Conservation (phyloP, 306 rosid species). For the Dryas drummondii region DNA sequence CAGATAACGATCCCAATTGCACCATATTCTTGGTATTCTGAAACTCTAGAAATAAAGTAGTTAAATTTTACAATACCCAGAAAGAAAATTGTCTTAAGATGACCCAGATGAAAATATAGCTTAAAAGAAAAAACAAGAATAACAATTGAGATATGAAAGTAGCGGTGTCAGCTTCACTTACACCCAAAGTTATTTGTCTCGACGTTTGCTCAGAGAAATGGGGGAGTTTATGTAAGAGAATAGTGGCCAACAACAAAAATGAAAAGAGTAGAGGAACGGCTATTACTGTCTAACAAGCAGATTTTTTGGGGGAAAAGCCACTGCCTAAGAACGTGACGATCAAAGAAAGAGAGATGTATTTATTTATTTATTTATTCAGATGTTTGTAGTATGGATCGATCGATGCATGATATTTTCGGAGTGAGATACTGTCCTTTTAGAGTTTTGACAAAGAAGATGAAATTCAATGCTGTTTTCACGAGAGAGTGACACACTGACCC, state of each 20-base stretch:
- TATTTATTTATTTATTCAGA: too few relatives aligned
- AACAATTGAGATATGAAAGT: not conserved
- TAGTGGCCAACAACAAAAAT: conserved; percentile 12
- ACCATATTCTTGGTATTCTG: conserved; percentile 63
- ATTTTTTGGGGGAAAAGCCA: not conserved
- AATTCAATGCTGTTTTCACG: too few relatives aligned
- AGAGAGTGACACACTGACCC: too few relatives aligned
- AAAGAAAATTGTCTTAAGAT: conserved; percentile 11
- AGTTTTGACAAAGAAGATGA: too few relatives aligned
- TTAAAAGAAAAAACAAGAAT: not conserved
- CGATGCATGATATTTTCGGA: too few relatives aligned
- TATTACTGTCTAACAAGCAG: conserved; percentile 1
- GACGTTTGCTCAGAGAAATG: not conserved
- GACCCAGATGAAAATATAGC: conserved; percentile 25
- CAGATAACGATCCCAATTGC: conserved; percentile 55
- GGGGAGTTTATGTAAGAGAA: not conserved
- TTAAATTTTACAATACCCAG: too few relatives aligned
- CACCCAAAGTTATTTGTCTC: not conserved
- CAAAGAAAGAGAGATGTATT: too few relatives aligned
- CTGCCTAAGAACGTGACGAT: not conserved
- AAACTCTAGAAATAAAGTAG: too few relatives aligned
- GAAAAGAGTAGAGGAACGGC: not conserved
- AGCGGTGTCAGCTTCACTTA: conserved; percentile 34
- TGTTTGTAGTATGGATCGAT: too few relatives aligned
- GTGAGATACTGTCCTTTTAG: too few relatives aligned